Percentiles rank a stretch among this genome's conserved stretches.
Evolutionary conservation across 106 monocot genomes (phyloP).

Genomic region (Dendrobium chrysotoxum): DNA sequence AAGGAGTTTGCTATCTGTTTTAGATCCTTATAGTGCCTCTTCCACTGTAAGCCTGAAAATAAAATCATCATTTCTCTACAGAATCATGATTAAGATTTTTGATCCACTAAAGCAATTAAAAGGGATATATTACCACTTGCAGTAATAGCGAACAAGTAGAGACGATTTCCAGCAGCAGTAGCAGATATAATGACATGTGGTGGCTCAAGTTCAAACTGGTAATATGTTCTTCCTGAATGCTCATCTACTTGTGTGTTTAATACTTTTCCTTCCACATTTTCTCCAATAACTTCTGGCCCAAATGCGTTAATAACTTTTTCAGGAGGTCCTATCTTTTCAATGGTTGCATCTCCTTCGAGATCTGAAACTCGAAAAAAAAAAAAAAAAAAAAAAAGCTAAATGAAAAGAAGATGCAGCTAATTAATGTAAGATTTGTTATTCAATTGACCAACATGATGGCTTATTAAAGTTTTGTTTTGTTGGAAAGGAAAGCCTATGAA

Average conservation of each 20-base stretch:
- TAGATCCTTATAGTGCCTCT: constrained; percentile 67
- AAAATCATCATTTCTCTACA: not conserved
- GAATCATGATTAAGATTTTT: not conserved
- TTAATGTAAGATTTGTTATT: not conserved
- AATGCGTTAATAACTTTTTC: constrained; percentile 86
- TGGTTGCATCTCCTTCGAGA: constrained; percentile 51
- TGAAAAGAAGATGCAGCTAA: not conserved
- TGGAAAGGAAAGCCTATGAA: not conserved
- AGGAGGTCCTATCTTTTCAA: constrained; percentile 72
- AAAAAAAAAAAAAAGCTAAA: not conserved
- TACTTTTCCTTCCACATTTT: constrained; percentile 93
- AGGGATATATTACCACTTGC: constrained; percentile 50
- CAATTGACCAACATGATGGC: not conserved
- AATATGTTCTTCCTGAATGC: constrained; percentile 70
- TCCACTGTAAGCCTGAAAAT: constrained; percentile 84
- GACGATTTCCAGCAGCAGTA: constrained; percentile 87
- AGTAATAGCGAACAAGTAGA: constrained; percentile 80
- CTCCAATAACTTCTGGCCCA: constrained; percentile 89
- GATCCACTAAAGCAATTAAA: not conserved
- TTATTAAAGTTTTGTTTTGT: not conserved
- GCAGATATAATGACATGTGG: constrained; percentile 85
- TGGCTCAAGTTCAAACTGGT: constrained; percentile 81
- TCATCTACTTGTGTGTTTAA: constrained; percentile 52
- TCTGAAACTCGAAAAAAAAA: constrained; percentile 19
- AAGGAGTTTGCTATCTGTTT: constrained; percentile 79